Percentiles rank a stretch among this genome's conserved stretches.
Conservation (phyloP, 106 monocot genomes). For the Dioscorea zingiberensis region DNA sequence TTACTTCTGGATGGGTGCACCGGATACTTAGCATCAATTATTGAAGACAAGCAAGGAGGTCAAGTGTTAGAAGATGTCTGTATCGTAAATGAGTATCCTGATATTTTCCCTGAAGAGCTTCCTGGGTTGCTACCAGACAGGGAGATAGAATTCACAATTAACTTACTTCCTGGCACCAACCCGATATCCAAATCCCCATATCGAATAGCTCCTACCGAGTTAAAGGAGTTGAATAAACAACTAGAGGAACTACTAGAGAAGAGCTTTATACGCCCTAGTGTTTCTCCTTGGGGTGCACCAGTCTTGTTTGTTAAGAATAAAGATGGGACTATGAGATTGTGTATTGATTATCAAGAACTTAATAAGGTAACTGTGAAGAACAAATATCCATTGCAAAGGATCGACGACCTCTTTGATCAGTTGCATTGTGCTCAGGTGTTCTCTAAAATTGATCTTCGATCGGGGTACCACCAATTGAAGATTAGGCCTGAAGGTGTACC, state of each 20-base stretch:
- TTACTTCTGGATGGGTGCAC: neutral
- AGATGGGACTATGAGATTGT: neutral
- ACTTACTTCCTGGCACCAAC: too few species aligned
- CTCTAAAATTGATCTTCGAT: constrained; percentile 1
- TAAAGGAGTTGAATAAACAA: neutral
- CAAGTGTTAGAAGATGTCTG: neutral
- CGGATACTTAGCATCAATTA: neutral
- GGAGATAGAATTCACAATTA: neutral
- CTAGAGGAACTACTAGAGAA: neutral
- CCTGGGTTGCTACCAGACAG: neutral
- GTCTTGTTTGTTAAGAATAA: constrained; percentile 1
- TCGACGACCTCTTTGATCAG: constrained; percentile 7
- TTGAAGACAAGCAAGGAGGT: neutral
- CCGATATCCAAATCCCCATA: neutral
- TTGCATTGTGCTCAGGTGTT: neutral
- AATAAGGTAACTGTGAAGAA: constrained; percentile 6
- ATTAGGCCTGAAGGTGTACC: neutral
- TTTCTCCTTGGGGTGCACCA: neutral
- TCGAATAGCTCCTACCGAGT: neutral
- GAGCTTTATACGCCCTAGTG: neutral
- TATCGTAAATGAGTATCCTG: neutral
- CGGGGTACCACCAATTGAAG: neutral
- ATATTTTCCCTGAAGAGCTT: neutral
- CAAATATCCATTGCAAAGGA: neutral
- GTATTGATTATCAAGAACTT: neutral